Evolutionary conservation across 2,329 filamentous ascomycete genomes (phyloP), one percentile per base, ranked within the genome.

Genomic region (Phialophora macrospora): DNA sequence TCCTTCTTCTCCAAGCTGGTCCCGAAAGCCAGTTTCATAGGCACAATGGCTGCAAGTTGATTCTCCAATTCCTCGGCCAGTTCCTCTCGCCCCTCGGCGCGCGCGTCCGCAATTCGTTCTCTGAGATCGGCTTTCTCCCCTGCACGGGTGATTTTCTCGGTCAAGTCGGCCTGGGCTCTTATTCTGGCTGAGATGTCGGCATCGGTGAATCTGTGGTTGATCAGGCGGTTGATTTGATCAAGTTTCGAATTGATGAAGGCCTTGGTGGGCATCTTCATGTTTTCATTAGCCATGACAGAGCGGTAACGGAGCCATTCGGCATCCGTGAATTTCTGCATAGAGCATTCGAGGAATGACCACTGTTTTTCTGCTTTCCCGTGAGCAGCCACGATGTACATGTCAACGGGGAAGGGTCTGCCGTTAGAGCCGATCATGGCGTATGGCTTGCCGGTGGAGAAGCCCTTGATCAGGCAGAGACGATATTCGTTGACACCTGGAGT

Each of bases 271-370:
- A 95, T 77, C 60, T 88, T 84, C 62, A 92, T 83, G 67, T 87
- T 87, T 60, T 96, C 92, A 32, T 88, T 86, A 24, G 86, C 81
- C 75, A 93, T 89, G 8, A 88, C 88, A 64, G 89, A 86, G 72
- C 90, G 89, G 78, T 92, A 97, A 28, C 92, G 89, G 65, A 89
- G 88, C 79, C 92, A 91, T 76, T 99, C 95, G 59, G 83, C 80
- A 85, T 95, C 92, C n/a, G 90, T 91, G 74, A 98, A 91, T 49
- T 84, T 83, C 57, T 88, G 87, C 76, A 97, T 93, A 0, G 95
- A 98, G 75, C 94, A 93, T 68, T 90, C 89, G 68, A 95, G 89
- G 77, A 98, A 97, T 4, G 93, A 93, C 80, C 93, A 97, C 41
- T 93, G 88, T 75, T 90, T 90, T 74, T 92, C 86, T 0, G 90